phyloP scores from a whole-genome alignment of 805 yeast species.

The Lipomyces orientalis region DNA sequence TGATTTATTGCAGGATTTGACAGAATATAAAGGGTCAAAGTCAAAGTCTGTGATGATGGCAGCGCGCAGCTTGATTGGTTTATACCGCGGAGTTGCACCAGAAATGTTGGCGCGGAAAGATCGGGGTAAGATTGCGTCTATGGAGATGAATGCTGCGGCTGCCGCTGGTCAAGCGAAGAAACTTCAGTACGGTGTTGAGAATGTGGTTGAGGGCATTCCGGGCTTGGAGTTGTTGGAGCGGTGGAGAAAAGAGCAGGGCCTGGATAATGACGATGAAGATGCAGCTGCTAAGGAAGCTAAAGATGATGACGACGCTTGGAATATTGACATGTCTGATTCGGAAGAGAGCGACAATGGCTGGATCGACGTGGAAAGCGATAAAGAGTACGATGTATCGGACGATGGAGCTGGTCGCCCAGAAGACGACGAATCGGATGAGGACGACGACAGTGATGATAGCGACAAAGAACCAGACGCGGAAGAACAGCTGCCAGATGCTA shows the following conservation, averaged over 20 bases:
- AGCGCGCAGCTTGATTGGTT: constrained; percentile 81
- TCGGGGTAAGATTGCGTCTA: constrained; percentile 89
- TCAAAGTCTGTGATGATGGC: constrained; percentile 94
- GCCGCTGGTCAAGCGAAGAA: constrained; percentile 52
- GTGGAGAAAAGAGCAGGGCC: constrained; percentile 73
- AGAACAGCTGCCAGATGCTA: constrained; percentile 19
- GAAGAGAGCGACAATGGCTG: constrained; percentile 76
- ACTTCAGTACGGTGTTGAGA: constrained; percentile 72
- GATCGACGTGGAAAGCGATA: constrained; percentile 83
- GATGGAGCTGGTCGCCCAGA: constrained; percentile 41
- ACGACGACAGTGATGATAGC: constrained; percentile 26
- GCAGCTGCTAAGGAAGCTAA: constrained; percentile 64
- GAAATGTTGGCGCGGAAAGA: constrained; percentile 90
- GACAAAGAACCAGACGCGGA: constrained; percentile 14
- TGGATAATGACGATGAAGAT: constrained; percentile 63
- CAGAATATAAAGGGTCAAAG: constrained; percentile 90
- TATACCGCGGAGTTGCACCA: constrained; percentile 95
- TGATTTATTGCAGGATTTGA: constrained; percentile 83
- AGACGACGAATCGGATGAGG: constrained; percentile 41
- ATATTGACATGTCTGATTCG: constrained; percentile 17
- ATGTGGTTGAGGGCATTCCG: constrained; percentile 73
- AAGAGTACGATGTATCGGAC: constrained; percentile 47
- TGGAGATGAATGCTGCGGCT: constrained; percentile 68
- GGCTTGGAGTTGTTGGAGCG: constrained; percentile 89
- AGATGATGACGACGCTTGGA: constrained; percentile 50